Conservation (phyloP, 2,329 filamentous ascomycete genomes). For the Alternaria ethzedia region DNA sequence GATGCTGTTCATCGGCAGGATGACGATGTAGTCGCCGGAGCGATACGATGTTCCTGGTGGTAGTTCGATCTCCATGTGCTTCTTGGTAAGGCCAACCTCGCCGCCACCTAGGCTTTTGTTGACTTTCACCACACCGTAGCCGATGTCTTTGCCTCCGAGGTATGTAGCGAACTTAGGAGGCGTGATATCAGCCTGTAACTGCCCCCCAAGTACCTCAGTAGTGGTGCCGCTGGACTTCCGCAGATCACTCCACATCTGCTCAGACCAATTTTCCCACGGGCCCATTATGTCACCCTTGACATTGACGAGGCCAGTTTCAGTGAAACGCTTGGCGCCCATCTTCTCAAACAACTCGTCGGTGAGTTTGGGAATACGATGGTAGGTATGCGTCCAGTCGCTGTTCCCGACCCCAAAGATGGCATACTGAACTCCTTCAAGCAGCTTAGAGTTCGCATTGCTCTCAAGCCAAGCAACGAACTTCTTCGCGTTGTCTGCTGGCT, state of each 20-base stretch:
- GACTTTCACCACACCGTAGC: constrained; percentile 27
- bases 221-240: constrained; percentile 7
- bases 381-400: constrained; percentile 64
- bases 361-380: constrained; percentile 70
- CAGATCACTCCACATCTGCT: constrained; percentile 7
- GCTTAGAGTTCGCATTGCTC: constrained; percentile 54
- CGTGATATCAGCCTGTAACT: constrained; percentile 1
- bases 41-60: constrained; percentile 62
- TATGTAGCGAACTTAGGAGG: constrained; percentile 11
- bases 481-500: constrained; percentile 74
- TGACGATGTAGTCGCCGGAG: constrained; percentile 75
- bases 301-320: constrained; percentile 6
- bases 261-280: constrained; percentile 8
- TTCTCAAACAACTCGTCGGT: constrained; percentile 63
- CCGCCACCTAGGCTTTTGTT: constrained; percentile 22
- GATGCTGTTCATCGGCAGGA: constrained; percentile 68
- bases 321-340: constrained; percentile 53
- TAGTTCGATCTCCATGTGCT: constrained; percentile 28
- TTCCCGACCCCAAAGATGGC: constrained; percentile 75
- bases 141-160: constrained; percentile 7
- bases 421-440: constrained; percentile 64
- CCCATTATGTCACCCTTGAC: constrained; percentile 13
- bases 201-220: constrained; percentile 1
- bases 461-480: constrained; percentile 73
- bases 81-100: constrained; percentile 9